A percentile compares a stretch with the other conserved stretches of the same genome.
These are phyloP conservation scores for Fragaria ananassa DNA, from an alignment of 306 rosid species.

Conservation along the genomic window DNA sequence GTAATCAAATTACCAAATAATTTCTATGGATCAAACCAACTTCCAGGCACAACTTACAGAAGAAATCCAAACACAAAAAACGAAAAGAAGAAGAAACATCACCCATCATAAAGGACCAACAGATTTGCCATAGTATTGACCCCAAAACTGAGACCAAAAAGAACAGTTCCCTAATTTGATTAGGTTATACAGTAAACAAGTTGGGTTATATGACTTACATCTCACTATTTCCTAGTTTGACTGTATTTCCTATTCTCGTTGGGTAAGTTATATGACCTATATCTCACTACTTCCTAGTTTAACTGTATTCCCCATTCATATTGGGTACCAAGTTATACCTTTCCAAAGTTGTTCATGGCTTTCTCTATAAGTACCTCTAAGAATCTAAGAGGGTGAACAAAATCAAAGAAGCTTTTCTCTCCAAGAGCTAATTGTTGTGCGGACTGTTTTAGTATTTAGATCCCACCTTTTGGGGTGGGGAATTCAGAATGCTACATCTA, in stretches of 20 bases:
- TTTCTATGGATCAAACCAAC: neutral
- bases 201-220: neutral
- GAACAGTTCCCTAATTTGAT: neutral
- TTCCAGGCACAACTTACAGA: neutral
- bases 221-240: neutral
- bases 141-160: no score
- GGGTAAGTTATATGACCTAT: neutral
- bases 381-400: neutral
- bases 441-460: neutral
- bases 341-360: neutral
- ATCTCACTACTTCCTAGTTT: no score
- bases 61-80: neutral
- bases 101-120: neutral
- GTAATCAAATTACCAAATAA: neutral
- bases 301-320: no score
- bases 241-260: no score
- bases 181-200: neutral
- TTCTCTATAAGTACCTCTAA: neutral
- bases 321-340: no score
- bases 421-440: no score
- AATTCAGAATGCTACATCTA: neutral
- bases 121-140: neutral
- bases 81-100: neutral
- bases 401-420: neutral
- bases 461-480: neutral